Evolutionary conservation across 345 rosid species (phyloP).

Genomic region (Cardamine occulta): DNA sequence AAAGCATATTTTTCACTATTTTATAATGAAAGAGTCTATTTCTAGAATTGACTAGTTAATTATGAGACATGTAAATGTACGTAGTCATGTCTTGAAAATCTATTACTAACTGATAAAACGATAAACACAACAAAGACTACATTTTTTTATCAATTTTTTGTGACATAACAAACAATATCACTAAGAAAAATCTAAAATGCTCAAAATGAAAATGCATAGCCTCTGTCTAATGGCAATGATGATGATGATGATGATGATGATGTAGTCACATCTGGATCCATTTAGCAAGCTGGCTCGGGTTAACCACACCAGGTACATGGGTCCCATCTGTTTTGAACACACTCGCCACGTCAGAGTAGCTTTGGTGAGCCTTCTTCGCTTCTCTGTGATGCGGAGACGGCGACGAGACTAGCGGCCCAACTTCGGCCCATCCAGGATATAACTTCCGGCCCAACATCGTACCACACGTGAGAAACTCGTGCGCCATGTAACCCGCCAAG

Average conservation of each 20-base stretch:
- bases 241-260: background rate
- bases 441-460: constrained; percentile 60
- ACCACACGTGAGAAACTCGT: constrained; percentile 63
- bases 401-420: constrained; percentile 33
- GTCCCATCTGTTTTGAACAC: constrained; percentile 60
- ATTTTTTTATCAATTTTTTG: background rate
- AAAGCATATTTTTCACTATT: too few relatives aligned
- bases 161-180: constrained; percentile 1
- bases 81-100: too few relatives aligned
- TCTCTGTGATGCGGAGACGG: constrained; percentile 39
- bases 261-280: constrained; percentile 68
- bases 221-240: background rate
- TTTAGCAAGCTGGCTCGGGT: constrained; percentile 68
- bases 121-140: background rate
- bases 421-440: constrained; percentile 46
- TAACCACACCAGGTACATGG: constrained; percentile 72
- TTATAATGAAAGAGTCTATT: too few relatives aligned
- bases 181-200: background rate
- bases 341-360: constrained; percentile 68
- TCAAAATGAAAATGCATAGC: background rate
- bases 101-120: too few relatives aligned
- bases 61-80: too few relatives aligned
- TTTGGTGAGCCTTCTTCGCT: constrained; percentile 40
- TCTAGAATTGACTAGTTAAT: too few relatives aligned
- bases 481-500: constrained; percentile 76